Evolutionary conservation across 176 grass and related monocot genomes (phyloP).

Genomic region (Guadua angustifolia): DNA sequence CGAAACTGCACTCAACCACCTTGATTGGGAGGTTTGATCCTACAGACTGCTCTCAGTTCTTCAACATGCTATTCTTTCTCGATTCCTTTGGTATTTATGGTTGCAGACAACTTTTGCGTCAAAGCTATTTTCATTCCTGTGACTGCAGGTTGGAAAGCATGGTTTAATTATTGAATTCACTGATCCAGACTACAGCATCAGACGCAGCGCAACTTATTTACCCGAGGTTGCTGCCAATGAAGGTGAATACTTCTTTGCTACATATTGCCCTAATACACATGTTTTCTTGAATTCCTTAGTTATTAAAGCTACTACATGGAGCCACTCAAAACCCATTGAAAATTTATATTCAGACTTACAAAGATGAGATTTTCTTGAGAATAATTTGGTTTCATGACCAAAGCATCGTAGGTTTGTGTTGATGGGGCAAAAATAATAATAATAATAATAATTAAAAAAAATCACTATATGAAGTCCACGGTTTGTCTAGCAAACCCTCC

Average conservation of each 20-base stretch:
- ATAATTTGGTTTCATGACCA: slow-evolving; percentile 2
- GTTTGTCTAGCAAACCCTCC: neutral
- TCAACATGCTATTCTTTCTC: slow-evolving; percentile 4
- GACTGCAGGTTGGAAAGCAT: slow-evolving; percentile 85
- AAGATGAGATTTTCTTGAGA: neutral
- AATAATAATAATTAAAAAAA: too few species aligned
- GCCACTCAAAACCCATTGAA: neutral
- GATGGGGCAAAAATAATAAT: neutral
- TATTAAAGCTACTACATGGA: neutral
- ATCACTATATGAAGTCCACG: neutral
- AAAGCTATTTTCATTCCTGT: slow-evolving; percentile 17
- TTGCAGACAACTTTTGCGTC: slow-evolving; percentile 10
- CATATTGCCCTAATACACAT: neutral
- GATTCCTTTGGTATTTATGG: slow-evolving; percentile 5
- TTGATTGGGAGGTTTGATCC: slow-evolving; percentile 91
- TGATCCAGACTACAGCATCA: slow-evolving; percentile 76
- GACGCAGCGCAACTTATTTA: slow-evolving; percentile 87
- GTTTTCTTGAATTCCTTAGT: slow-evolving; percentile 15
- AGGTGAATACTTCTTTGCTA: slow-evolving; percentile 51
- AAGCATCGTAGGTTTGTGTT: neutral
- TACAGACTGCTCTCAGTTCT: neutral
- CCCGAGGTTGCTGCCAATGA: slow-evolving; percentile 96
- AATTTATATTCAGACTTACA: neutral
- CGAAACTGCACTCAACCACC: slow-evolving; percentile 74
- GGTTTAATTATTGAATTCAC: slow-evolving; percentile 98